Base-by-base conservation (phyloP, 2,329 filamentous ascomycete species). In the Ascochyta rabiei region DNA sequence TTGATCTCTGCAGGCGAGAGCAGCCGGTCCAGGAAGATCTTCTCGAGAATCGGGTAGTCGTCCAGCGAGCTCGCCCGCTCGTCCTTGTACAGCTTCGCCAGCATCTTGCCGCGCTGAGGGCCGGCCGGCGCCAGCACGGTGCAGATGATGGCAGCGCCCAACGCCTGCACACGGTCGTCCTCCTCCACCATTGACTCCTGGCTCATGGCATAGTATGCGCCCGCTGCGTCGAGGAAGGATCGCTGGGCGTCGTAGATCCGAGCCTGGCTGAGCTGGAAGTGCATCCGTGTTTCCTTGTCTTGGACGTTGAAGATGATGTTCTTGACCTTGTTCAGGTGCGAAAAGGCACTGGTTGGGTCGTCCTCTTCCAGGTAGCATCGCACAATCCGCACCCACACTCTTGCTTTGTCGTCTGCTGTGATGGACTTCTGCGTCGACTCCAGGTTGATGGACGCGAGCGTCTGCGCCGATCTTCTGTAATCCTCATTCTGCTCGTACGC, bases 281-380 rank as follows among this genome's bases (percentile, higher is more conserved):
- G 88, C 45, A 98, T 81, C 64, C 86, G 86, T 41, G 93, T 82
- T 57, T 89, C 84, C 34, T 87, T 84, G 73, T 96, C 87, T 26
- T 83, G 78, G 28, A 96, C 86, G 60, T 84, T 87, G 79, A 90
- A 86, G 73, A 96, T 91, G 63, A 97, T 83, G 71, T 95, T 93
- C 79, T 97, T 98, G 75, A 96, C 89, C 76, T 93, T 93, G 82
- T 97, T 97, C 68, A 99, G 83, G 73, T 93, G 96, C 35, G 84
- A 85, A 73, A 96, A 91, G 37, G 95, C 95, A 31, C 85, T 83
- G 1, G 89, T 91, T 8, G 91, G 89, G 77, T 98, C 93, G 73
- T 96, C 93, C 42, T 93, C 91, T 79, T 99, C 93, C 59, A 99
- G 85, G 73, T 95, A 96, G 80, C 96, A 89, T 59, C 95, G 86